Conservation (phyloP, 768 basidiomycete genomes). For the Clitopilus hobsonii region DNA sequence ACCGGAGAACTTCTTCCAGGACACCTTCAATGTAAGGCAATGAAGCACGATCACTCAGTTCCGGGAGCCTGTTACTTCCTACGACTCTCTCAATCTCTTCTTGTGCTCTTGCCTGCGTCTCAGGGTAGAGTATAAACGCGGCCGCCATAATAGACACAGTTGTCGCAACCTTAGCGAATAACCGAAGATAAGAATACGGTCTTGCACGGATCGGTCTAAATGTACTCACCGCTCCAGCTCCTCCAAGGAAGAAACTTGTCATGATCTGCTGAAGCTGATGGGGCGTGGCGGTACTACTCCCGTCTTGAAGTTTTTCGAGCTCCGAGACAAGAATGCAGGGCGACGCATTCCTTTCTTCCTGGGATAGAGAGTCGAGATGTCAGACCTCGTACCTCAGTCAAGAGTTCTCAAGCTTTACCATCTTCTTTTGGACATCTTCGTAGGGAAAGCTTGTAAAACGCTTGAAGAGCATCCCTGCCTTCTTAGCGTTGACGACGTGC, state of each 20-base stretch:
- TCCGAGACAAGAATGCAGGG: slow-evolving; percentile 8
- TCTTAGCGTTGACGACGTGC: slow-evolving; percentile 10
- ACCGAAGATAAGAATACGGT: background rate
- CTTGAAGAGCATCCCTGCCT: slow-evolving; percentile 1
- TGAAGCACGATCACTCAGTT: slow-evolving; percentile 19
- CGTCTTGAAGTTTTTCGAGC: slow-evolving; percentile 9
- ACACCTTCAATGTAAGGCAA: slow-evolving; percentile 33
- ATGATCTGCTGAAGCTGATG: slow-evolving; percentile 6
- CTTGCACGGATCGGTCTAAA: background rate
- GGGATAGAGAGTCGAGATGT: slow-evolving; percentile 2
- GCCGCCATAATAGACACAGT: slow-evolving; percentile 27
- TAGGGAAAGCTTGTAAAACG: slow-evolving; percentile 8
- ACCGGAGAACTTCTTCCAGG: slow-evolving; percentile 19
- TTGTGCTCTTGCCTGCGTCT: slow-evolving; percentile 29
- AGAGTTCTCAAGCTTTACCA: slow-evolving; percentile 7
- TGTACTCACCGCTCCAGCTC: slow-evolving; percentile 9
- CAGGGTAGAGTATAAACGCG: slow-evolving; percentile 33
- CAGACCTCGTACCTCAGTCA: background rate
- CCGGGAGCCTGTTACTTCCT: slow-evolving; percentile 28
- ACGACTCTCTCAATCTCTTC: slow-evolving; percentile 34
- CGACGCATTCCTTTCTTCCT: slow-evolving; percentile 9
- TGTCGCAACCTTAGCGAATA: slow-evolving; percentile 22
- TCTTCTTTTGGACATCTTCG: slow-evolving; percentile 7
- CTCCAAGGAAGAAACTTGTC: slow-evolving; percentile 6
- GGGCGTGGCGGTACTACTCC: background rate